Conservation (phyloP, 1,284 basidiomycete genomes). For the Ustilago esculenta region DNA sequence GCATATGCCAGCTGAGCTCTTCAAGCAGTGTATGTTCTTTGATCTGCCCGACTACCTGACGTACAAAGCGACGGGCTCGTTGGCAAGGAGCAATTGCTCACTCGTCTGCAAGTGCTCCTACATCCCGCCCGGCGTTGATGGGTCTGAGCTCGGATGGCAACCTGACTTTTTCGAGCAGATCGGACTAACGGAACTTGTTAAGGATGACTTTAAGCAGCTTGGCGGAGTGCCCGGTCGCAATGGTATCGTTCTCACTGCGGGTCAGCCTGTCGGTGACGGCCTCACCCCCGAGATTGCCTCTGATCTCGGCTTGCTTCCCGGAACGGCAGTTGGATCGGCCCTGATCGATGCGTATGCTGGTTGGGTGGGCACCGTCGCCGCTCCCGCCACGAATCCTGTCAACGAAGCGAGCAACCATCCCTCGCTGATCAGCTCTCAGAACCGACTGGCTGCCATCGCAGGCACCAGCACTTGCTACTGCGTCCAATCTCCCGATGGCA, state of each 20-base stretch:
- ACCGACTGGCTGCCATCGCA: constrained; percentile 89
- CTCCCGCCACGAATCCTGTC: constrained; percentile 72
- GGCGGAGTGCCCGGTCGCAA: constrained; percentile 76
- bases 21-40: constrained; percentile 88
- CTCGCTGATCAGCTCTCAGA: constrained; percentile 63
- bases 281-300: constrained; percentile 80
- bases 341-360: constrained; percentile 98
- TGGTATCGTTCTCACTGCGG: constrained; percentile 82
- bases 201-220: constrained; percentile 78
- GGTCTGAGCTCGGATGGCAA: constrained; percentile 62
- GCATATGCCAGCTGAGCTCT: constrained; percentile 80
- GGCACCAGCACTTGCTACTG: constrained; percentile 97
- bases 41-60: constrained; percentile 97
- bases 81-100: constrained; percentile 88
- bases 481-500: constrained; percentile 74
- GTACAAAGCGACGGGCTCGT: constrained; percentile 83
- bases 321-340: constrained; percentile 92
- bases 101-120: constrained; percentile 97
- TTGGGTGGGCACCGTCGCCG: constrained; percentile 97
- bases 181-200: constrained; percentile 68
- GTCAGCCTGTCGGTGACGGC: constrained; percentile 86
- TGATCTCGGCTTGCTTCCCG: constrained; percentile 84
- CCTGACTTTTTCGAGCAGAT: constrained; percentile 61
- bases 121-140: constrained; percentile 74
- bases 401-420: constrained; percentile 69